A percentile compares a stretch with the other conserved stretches of the same genome.
Conservation (phyloP, 2,329 filamentous ascomycete genomes). For the Cytospora leucostoma region DNA sequence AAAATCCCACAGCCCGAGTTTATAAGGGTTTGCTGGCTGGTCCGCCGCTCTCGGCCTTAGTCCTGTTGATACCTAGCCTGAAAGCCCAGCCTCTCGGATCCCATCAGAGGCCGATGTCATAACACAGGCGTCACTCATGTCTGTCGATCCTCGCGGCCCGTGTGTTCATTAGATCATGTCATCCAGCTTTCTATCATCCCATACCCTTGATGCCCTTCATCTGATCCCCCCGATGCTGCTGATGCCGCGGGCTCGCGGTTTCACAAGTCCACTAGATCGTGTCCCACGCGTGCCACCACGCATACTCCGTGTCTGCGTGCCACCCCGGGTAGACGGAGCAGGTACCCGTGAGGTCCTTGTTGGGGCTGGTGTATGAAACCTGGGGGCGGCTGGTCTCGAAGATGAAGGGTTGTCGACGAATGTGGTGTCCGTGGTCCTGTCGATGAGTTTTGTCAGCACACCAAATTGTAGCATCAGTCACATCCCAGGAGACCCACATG, state of each 20-base stretch:
- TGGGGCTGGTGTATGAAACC: slow-evolving; percentile 44
- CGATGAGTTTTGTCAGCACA: slow-evolving; percentile 30
- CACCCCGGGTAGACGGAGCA: slow-evolving; percentile 44
- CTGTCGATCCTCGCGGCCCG: background rate
- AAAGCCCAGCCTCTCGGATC: background rate
- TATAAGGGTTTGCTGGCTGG: background rate
- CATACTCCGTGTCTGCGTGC: slow-evolving; percentile 40
- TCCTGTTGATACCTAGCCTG: background rate
- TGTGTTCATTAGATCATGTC: background rate
- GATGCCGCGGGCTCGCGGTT: slow-evolving; percentile 48
- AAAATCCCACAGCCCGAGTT: too few species aligned
- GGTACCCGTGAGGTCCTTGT: slow-evolving; percentile 51
- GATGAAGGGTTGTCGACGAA: slow-evolving; percentile 81
- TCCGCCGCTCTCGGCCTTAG: too few species aligned
- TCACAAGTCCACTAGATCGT: slow-evolving; percentile 49
- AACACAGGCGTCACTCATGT: background rate
- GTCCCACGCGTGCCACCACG: slow-evolving; percentile 40
- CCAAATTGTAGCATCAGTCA: background rate
- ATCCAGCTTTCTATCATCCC: background rate
- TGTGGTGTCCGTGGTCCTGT: slow-evolving; percentile 84
- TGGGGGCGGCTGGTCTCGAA: slow-evolving; percentile 52
- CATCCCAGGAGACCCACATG: slow-evolving; percentile 59
- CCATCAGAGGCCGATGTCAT: background rate
- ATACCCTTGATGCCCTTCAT: slow-evolving; percentile 35
- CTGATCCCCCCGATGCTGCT: slow-evolving; percentile 28